phyloP scores from a whole-genome alignment of 371 early-diverging fungal species.

The Syncephalastrum racemosum region DNA sequence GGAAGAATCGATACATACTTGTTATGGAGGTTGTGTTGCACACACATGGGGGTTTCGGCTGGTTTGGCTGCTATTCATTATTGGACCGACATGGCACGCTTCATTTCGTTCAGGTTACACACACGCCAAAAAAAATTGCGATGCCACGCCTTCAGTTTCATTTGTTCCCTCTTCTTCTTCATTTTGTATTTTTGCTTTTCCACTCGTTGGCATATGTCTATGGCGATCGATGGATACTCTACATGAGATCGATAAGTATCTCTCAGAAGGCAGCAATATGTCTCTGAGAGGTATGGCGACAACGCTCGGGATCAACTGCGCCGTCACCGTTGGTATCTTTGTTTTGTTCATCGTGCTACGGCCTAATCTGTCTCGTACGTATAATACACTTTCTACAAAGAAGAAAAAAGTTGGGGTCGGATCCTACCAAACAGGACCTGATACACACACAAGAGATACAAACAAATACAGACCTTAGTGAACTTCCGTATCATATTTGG shows the following conservation, averaged over 20 bases:
- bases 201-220: constrained; percentile 8
- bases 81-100: background rate
- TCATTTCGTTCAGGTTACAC: constrained; percentile 3
- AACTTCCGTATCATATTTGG: background rate
- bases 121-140: background rate
- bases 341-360: constrained; percentile 43
- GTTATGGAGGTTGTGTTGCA: too few relatives aligned
- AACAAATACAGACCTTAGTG: background rate
- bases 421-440: background rate
- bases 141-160: constrained; percentile 1
- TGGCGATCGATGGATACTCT: constrained; percentile 11
- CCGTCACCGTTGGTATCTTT: constrained; percentile 45
- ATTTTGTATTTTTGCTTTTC: background rate
- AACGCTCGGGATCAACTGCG: constrained; percentile 51
- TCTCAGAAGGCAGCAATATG: constrained; percentile 18
- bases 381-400: background rate
- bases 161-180: constrained; percentile 2
- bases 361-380: constrained; percentile 54
- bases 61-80: background rate
- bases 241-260: constrained; percentile 10
- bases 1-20: too few relatives aligned
- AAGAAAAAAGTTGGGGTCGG: too few relatives aligned
- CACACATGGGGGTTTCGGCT: background rate
- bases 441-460: background rate
- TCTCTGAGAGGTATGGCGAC: constrained; percentile 43